A percentile compares a stretch with the other conserved stretches of the same genome.
phyloP scores from a whole-genome alignment of 2,329 filamentous ascomycete genomes.

The Alternaria novae-zelandiae region DNA sequence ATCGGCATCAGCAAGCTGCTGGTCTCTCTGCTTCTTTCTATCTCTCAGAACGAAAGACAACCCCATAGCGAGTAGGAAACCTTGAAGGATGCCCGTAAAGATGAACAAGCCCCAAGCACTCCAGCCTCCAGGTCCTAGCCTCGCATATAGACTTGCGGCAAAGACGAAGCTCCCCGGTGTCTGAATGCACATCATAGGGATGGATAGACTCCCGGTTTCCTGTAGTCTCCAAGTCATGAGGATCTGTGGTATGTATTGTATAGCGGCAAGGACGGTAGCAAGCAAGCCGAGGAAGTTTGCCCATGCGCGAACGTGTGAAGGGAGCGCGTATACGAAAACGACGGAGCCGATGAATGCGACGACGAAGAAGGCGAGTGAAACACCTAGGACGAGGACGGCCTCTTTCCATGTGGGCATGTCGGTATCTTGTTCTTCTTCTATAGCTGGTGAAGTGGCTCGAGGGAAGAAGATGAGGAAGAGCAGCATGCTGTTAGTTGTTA shows the following conservation, averaged over 20 bases:
- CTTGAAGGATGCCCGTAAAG: slow-evolving; percentile 85
- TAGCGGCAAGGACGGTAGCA: slow-evolving; percentile 76
- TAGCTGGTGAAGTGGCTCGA: slow-evolving; percentile 41
- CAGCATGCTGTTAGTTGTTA: slow-evolving; percentile 67
- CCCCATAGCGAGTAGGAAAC: slow-evolving; percentile 78
- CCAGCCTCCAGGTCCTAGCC: slow-evolving; percentile 85
- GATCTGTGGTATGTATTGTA: slow-evolving; percentile 96
- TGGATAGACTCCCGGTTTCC: slow-evolving; percentile 87
- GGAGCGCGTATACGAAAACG: slow-evolving; percentile 69
- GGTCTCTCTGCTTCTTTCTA: slow-evolving; percentile 23
- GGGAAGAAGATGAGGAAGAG: slow-evolving; percentile 94
- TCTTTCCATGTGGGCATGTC: slow-evolving; percentile 70
- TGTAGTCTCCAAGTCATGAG: slow-evolving; percentile 86
- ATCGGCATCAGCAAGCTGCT: slow-evolving; percentile 1
- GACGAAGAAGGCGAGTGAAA: slow-evolving; percentile 79
- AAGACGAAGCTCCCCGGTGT: slow-evolving; percentile 92
- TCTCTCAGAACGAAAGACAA: slow-evolving; percentile 73
- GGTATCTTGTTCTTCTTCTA: slow-evolving; percentile 33
- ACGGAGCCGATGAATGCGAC: slow-evolving; percentile 69
- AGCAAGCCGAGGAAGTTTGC: slow-evolving; percentile 85
- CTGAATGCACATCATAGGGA: slow-evolving; percentile 98
- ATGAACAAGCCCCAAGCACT: slow-evolving; percentile 94
- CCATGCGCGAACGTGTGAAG: slow-evolving; percentile 73
- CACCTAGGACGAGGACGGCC: slow-evolving; percentile 74
- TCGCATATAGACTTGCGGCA: slow-evolving; percentile 79